Conservation (phyloP, 805 yeast species). For the Pichia kluyveri region DNA sequence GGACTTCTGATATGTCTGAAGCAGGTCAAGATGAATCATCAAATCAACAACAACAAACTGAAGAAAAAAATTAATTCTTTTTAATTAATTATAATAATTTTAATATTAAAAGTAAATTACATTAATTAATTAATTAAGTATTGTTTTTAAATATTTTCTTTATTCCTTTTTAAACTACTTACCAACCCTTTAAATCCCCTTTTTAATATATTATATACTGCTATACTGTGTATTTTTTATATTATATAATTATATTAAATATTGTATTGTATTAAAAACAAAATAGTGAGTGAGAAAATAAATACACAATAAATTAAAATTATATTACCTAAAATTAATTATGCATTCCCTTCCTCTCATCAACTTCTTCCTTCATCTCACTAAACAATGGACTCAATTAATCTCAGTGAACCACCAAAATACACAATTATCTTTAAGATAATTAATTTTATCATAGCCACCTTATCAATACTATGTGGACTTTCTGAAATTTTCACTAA, state of each 20-base stretch:
- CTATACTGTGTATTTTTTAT: constrained; percentile 2
- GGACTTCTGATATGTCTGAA: constrained; percentile 93
- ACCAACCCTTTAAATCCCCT: background rate
- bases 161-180: background rate
- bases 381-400: background rate
- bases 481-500: constrained; percentile 38
- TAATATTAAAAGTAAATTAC: background rate
- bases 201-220: background rate
- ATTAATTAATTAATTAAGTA: no score
- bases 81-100: background rate
- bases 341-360: background rate
- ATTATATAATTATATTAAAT: background rate
- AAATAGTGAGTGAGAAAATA: background rate
- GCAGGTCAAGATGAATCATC: constrained; percentile 50
- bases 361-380: no score
- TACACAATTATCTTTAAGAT: background rate
- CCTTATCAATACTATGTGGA: constrained; percentile 35
- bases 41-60: background rate
- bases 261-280: background rate
- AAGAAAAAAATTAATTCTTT: constrained; percentile 4
- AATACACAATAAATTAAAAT: no score
- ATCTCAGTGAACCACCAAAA: background rate
- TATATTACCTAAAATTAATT: no score
- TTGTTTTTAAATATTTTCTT: background rate
- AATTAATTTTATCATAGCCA: background rate